Percentiles rank a stretch among this genome's conserved stretches.
phyloP scores from a whole-genome alignment of 108 stramenopile genomes.

The Skeletonema tropicum region DNA sequence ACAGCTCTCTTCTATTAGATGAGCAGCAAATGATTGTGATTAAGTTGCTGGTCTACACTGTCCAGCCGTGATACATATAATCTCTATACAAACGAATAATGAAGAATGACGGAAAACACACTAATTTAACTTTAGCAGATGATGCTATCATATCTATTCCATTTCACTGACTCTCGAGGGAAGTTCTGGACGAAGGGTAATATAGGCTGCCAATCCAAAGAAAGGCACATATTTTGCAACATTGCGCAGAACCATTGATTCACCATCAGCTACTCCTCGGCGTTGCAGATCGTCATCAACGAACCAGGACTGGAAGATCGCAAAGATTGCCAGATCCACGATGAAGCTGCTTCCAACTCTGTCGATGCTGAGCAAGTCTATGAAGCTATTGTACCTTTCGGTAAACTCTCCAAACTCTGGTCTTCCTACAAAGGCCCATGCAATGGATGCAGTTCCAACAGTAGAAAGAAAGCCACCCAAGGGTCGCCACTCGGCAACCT shows the following conservation, averaged over 20 bases:
- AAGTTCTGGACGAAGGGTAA: conserved; percentile 57
- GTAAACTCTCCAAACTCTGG: conserved; percentile 53
- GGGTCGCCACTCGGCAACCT: conserved; percentile 55
- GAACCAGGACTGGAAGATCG: conserved; percentile 81
- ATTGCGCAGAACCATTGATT: conserved; percentile 24
- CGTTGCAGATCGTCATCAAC: conserved; percentile 80
- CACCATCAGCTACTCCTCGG: conserved; percentile 47
- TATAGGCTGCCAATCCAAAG: conserved; percentile 76
- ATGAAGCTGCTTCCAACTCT: conserved; percentile 78
- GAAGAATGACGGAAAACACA: not conserved
- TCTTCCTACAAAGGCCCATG: conserved; percentile 68
- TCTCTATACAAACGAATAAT: not conserved
- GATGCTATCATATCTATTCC: not conserved
- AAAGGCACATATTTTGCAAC: conserved; percentile 77
- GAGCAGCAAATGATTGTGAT: not conserved
- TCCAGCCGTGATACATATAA: not conserved
- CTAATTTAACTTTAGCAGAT: not conserved
- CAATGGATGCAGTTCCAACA: conserved; percentile 70
- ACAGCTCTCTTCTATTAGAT: too few relatives aligned
- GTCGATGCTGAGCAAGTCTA: conserved; percentile 71
- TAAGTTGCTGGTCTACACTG: not conserved
- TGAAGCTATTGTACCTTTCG: conserved; percentile 50
- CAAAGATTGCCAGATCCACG: conserved; percentile 82
- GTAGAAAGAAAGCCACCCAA: conserved; percentile 57
- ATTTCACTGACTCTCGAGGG: conserved; percentile 1